Conservation (phyloP, 345 rosid genomes). For the rapeseed (Brassica napus) region DNA sequence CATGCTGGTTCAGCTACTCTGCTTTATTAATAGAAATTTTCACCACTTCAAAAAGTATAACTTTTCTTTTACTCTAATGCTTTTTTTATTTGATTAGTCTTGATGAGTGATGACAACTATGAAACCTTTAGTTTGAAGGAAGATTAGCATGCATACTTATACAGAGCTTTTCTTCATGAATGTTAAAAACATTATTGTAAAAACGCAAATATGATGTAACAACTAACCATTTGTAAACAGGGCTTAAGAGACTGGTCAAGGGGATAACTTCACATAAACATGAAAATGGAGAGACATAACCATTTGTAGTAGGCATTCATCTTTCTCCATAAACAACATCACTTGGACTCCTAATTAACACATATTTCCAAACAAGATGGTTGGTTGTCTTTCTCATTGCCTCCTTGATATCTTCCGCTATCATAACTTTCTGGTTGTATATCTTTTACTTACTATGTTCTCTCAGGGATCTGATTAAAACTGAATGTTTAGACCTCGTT, state of each 20-base stretch:
- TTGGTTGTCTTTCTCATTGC: background rate
- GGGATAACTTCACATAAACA: background rate
- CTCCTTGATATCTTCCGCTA: background rate
- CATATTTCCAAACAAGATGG: background rate
- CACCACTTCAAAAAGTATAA: background rate
- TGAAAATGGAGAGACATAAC: background rate
- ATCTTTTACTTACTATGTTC: background rate
- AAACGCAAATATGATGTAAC: background rate
- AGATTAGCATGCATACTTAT: background rate
- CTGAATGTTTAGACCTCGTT: background rate
- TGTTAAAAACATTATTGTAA: background rate
- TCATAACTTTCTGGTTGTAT: background rate
- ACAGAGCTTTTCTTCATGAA: background rate
- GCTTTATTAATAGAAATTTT: background rate
- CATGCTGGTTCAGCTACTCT: conserved; percentile 13
- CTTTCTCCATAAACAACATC: background rate
- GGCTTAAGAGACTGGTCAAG: background rate
- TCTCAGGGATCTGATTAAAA: background rate
- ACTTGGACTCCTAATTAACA: background rate
- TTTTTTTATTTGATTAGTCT: background rate
- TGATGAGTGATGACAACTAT: background rate
- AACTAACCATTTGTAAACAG: background rate
- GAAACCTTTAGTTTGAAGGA: background rate
- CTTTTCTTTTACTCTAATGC: background rate
- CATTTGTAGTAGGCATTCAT: background rate